Evolutionary conservation across 345 rosid genomes (phyloP).

Genomic region (Garcia nutans): DNA sequence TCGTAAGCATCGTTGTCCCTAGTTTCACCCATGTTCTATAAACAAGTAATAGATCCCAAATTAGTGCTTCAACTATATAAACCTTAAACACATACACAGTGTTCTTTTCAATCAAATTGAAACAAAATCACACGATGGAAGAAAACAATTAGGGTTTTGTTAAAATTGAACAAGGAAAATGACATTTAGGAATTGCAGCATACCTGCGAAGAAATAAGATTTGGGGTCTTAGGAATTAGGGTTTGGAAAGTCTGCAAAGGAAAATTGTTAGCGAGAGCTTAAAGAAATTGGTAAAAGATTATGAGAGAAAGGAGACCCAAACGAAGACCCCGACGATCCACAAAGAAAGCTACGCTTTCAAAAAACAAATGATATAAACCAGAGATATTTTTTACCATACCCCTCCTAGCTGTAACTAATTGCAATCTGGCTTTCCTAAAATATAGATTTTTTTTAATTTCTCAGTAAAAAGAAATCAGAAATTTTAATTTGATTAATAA

Average conservation of each 20-base stretch:
- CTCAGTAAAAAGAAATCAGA: no score
- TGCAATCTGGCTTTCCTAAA: neutral
- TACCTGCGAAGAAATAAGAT: conserved; percentile 33
- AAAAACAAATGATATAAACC: neutral
- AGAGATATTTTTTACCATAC: neutral
- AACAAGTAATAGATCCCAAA: conserved; percentile 9
- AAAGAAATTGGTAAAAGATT: conserved; percentile 15
- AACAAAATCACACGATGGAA: neutral
- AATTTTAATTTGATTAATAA: no score
- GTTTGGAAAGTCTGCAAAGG: conserved; percentile 45
- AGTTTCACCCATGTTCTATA: conserved; percentile 73
- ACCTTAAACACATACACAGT: conserved; percentile 8
- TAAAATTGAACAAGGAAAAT: neutral
- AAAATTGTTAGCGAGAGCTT: conserved; percentile 33
- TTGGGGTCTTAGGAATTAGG: conserved; percentile 37
- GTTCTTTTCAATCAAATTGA: neutral
- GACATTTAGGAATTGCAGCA: neutral
- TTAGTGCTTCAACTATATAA: conserved; percentile 7
- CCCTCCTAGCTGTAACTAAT: conserved; percentile 18
- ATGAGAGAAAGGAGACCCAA: conserved; percentile 14
- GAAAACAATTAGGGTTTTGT: conserved; percentile 10
- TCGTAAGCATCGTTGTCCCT: conserved; percentile 96
- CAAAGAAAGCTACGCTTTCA: neutral
- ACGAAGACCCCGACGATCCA: neutral
- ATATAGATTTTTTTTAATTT: neutral